Evolutionary conservation across 345 rosid genomes (phyloP).

Genomic region (Ceriops decandra): DNA sequence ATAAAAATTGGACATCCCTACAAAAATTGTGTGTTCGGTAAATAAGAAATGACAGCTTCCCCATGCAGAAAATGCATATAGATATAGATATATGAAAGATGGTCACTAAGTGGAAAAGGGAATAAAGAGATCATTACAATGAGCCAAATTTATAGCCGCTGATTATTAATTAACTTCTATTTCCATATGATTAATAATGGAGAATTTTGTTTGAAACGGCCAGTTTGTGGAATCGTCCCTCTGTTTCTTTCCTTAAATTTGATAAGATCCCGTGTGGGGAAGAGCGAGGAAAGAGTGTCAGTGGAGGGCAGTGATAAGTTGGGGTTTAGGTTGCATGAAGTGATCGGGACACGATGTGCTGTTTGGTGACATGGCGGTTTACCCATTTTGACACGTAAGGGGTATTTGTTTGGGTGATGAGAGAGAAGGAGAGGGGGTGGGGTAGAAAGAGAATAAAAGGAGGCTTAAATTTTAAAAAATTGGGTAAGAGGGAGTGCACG

Average conservation of each 20-base stretch:
- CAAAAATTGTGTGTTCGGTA: slow-evolving; percentile 3
- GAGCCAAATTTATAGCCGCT: slow-evolving; percentile 21
- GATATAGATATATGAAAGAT: neutral
- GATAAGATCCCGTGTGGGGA: slow-evolving; percentile 16
- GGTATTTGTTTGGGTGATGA: neutral
- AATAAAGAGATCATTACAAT: slow-evolving; percentile 16
- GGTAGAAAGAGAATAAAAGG: neutral
- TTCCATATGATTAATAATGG: slow-evolving; percentile 44
- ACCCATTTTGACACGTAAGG: slow-evolving; percentile 1
- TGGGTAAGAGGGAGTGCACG: slow-evolving; percentile 21
- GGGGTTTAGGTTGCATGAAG: slow-evolving; percentile 12
- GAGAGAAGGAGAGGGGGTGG: neutral
- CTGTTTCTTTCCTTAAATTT: slow-evolving; percentile 4
- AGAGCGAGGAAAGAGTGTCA: slow-evolving; percentile 1
- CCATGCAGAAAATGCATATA: slow-evolving; percentile 2
- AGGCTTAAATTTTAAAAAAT: neutral
- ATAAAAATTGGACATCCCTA: no score
- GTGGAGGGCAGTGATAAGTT: neutral
- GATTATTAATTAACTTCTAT: slow-evolving; percentile 17
- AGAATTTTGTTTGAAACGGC: slow-evolving; percentile 56
- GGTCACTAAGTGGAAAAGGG: slow-evolving; percentile 6
- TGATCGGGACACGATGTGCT: neutral
- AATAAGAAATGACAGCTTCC: slow-evolving; percentile 14
- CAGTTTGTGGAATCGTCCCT: neutral
- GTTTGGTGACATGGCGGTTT: neutral